Base-by-base conservation (phyloP, 139 green algal genomes). In the Coccomyxa sp. region DNA sequence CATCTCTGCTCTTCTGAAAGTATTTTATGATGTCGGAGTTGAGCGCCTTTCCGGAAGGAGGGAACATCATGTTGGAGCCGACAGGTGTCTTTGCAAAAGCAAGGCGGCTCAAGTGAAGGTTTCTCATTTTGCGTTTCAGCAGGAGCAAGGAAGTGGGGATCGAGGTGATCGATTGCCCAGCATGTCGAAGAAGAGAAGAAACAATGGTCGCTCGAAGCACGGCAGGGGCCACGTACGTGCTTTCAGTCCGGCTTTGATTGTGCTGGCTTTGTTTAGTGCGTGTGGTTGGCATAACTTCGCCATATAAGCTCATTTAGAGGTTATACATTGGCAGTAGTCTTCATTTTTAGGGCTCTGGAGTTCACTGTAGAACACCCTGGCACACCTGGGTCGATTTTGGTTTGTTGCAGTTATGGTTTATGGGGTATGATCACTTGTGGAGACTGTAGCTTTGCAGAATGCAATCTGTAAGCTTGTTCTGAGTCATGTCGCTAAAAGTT, bases 131-230 rank as follows among this genome's bases (percentile, higher is more conserved):
- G 71, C 25, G 27, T n/a, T 30, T 30, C 1, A 51, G 71, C 71
- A 77, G n/a, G 14, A 77, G 71, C 25, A 18, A 32, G 71, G 21
- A 30, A 79, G 25, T 45, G n/a, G 74, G 23, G 27, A 16, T 21
- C 14, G 23, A 21, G 25, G 74, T 79, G 27, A 28, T 31, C 23
- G 76, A 27, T 80, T 60, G 57, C 59, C 66, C 84, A 93, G 81
- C n/a, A 96, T 96, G 94, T 95, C 91, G 57, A 97, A 97, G 86
- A 98, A 98, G 90, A 87, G 94, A 58, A 90, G 94, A 79, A 96
- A 95, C 85, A 90, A 91, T 82, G 94, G 93, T 76, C 86, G 90
- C 79, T 88, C 85, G 79, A 93, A 93, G 89, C 87, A 91, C 58
- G 89, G 87, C 23, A 80, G 90, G 18, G 90, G 90, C 27, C 90